These are phyloP conservation scores for Ophiocordyceps camponoti-leonardi DNA, from an alignment of 2,329 filamentous ascomycete species.

Conservation along the genomic window DNA sequence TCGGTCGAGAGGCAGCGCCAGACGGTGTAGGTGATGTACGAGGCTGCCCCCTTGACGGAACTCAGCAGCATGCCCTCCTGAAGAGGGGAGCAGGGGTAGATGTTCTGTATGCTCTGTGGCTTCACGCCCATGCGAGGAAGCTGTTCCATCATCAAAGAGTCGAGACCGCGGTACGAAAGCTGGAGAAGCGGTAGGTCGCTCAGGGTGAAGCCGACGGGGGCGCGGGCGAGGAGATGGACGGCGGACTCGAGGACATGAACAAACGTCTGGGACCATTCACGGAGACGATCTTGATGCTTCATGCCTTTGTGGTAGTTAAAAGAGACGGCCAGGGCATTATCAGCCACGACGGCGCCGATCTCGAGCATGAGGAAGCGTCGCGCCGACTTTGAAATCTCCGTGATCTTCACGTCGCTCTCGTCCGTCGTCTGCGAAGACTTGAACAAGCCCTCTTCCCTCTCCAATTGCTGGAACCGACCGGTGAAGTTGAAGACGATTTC, in stretches of 20 bases:
- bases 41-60: slow-evolving; percentile 5
- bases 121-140: slow-evolving; percentile 1
- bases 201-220: slow-evolving; percentile 7
- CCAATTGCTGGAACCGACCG: slow-evolving; percentile 23
- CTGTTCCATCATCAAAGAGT: slow-evolving; percentile 1
- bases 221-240: neutral
- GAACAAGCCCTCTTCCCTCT: slow-evolving; percentile 13
- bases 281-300: slow-evolving; percentile 1
- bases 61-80: slow-evolving; percentile 20
- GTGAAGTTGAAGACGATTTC: slow-evolving; percentile 33
- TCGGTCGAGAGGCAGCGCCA: slow-evolving; percentile 3
- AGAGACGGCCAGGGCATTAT: slow-evolving; percentile 1
- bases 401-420: neutral
- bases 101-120: slow-evolving; percentile 1
- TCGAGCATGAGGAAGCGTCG: slow-evolving; percentile 2
- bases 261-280: slow-evolving; percentile 2
- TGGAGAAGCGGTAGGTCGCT: slow-evolving; percentile 16
- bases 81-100: slow-evolving; percentile 19
- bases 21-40: slow-evolving; percentile 7
- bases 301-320: slow-evolving; percentile 2
- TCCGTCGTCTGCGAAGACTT: neutral
- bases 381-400: slow-evolving; percentile 1
- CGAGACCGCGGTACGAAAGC: slow-evolving; percentile 1
- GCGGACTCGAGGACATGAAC: neutral
- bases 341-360: slow-evolving; percentile 3